These are phyloP conservation scores for Lactarius tabidus DNA, from an alignment of 768 basidiomycete species.

Conservation along the genomic window DNA sequence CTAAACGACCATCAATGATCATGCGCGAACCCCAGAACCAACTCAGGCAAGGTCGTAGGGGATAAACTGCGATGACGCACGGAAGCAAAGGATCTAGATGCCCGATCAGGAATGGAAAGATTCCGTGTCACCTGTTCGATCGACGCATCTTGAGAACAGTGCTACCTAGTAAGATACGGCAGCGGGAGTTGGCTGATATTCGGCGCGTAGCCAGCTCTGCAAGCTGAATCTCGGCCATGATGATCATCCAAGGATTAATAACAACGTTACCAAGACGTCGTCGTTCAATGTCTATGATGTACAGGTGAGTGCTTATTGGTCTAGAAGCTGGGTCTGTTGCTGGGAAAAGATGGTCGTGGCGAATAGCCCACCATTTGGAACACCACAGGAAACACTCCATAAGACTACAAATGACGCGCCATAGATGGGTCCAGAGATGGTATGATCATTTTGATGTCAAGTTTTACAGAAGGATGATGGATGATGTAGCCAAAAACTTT, in stretches of 20 bases:
- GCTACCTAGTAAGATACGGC: too few species aligned
- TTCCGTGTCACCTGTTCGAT: neutral
- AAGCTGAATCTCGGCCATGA: neutral
- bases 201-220: neutral
- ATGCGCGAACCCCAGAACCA: neutral
- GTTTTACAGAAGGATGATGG: neutral
- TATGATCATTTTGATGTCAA: neutral
- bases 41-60: neutral
- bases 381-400: neutral
- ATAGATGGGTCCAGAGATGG: neutral
- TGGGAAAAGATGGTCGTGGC: neutral
- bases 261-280: too few species aligned
- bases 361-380: neutral
- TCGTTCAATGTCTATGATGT: neutral
- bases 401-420: neutral
- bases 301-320: neutral
- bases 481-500: neutral
- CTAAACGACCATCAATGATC: neutral
- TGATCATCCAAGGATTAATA: neutral
- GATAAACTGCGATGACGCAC: neutral
- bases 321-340: neutral
- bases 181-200: neutral
- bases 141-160: too few species aligned
- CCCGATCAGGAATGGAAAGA: neutral
- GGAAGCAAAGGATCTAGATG: neutral